These are phyloP conservation scores for Eryngium alpinum DNA, from an alignment of 140 eudicot genomes.

Conservation along the genomic window DNA sequence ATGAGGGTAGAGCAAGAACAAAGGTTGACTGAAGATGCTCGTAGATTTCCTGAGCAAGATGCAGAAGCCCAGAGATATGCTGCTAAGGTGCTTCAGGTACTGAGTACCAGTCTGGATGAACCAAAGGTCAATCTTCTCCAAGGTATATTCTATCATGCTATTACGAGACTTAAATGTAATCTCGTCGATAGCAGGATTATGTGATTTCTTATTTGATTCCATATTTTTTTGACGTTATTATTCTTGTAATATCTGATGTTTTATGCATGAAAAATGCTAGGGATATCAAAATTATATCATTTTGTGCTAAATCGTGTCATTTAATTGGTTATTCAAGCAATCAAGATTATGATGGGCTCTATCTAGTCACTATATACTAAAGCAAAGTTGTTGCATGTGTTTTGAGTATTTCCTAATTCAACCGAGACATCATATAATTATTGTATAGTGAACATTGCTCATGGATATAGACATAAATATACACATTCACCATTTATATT, in stretches of 20 bases:
- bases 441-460: not conserved
- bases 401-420: not conserved
- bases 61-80: constrained; percentile 89
- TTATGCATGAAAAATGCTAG: not conserved
- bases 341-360: not conserved
- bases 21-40: constrained; percentile 95
- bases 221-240: not conserved
- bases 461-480: not conserved
- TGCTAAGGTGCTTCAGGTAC: constrained; percentile 79
- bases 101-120: constrained; percentile 81
- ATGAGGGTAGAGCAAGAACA: constrained; percentile 97
- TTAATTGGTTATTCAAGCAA: not conserved
- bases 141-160: constrained; percentile 33
- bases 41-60: constrained; percentile 86
- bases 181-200: not conserved
- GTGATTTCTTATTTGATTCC: not conserved
- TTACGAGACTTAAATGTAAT: not conserved
- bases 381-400: not conserved
- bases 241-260: not conserved
- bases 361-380: not conserved
- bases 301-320: not conserved
- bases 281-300: not conserved
- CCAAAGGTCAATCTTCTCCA: constrained; percentile 81
- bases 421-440: not conserved
- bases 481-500: not conserved